Evolutionary conservation across 2,329 filamentous ascomycete genomes (phyloP), one percentile per base, ranked within the genome.

Genomic region (Penicillium sp.): DNA sequence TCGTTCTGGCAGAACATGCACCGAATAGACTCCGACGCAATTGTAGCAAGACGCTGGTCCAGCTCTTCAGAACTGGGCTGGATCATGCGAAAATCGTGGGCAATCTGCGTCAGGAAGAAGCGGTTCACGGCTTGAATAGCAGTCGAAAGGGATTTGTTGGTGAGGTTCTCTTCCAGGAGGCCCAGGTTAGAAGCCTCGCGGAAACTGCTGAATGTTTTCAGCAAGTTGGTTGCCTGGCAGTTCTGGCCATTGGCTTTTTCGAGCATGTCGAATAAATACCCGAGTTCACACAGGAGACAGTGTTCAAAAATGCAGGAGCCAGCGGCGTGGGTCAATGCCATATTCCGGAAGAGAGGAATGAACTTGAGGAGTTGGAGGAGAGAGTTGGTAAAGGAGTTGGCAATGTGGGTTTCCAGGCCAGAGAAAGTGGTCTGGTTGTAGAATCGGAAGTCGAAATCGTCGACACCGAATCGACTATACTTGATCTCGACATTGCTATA

Each of bases 381-480:
- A 0, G 95, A 85, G 68, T 99, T 99, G 56, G 93, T 91, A 70
- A 98, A 99, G 2, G 94, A 97, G 73, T 99, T 98, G 43, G 92
- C 86, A 60, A 99, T 97, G 73, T 99, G 94, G 47, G 91, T 99
- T 74, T 99, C 94, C 40, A 99, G 81, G 0, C 95, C 95, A 10
- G 95, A 96, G 71, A 92, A 96, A 24, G 81, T 83, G 1, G 96
- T 98, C 73, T 91, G 92, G 77, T 99, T 99, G 81, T 96, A 99
- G 75, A 91, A 98, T 58, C 91, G 92, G 64, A 55, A 66, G 62
- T 99, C 95, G 74, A 99, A 99, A 75, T 99, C 96, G 70, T 98
- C 94, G n/a, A 99, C 92, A 19, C 95, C 95, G 75, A 97, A 99
- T 73, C 92, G 96, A 82, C 94, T 97, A 80, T 98, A 99, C 74